Conservation (phyloP, 805 yeast genomes). For the Candida berthetii region DNA sequence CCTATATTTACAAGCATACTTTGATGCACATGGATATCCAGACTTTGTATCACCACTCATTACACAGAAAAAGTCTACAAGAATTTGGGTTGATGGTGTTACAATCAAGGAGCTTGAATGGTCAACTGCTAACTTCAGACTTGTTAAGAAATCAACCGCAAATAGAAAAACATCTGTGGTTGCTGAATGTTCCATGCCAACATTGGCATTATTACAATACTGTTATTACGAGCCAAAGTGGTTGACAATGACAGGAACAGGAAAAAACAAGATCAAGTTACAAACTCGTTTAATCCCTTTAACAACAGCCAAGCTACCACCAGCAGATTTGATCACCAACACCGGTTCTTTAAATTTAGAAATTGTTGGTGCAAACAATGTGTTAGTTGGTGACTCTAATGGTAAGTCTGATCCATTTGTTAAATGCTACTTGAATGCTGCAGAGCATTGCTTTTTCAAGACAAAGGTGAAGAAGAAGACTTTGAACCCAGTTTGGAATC, state of each 20-base stretch:
- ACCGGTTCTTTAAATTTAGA: conserved; percentile 64
- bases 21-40: conserved; percentile 69
- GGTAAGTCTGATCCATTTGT: conserved; percentile 94
- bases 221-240: conserved; percentile 58
- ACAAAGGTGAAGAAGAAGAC: conserved; percentile 83
- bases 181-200: conserved; percentile 61
- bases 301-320: conserved; percentile 51
- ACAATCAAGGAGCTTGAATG: conserved; percentile 70
- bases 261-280: conserved; percentile 45
- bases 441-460: conserved; percentile 53
- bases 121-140: conserved; percentile 59
- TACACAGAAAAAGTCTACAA: conserved; percentile 21
- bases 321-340: conserved; percentile 67
- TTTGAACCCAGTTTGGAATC: conserved; percentile 87
- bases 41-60: conserved; percentile 53
- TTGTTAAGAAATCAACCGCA: conserved; percentile 46
- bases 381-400: conserved; percentile 82
- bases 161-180: conserved; percentile 52
- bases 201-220: conserved; percentile 55
- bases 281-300: conserved; percentile 81
- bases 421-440: conserved; percentile 61
- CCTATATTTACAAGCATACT: conserved; percentile 65
- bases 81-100: conserved; percentile 64
- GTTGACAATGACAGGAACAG: conserved; percentile 48
- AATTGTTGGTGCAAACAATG: conserved; percentile 55